Conservation (phyloP, 2,329 filamentous ascomycete species). For the Alternaria burnsii region DNA sequence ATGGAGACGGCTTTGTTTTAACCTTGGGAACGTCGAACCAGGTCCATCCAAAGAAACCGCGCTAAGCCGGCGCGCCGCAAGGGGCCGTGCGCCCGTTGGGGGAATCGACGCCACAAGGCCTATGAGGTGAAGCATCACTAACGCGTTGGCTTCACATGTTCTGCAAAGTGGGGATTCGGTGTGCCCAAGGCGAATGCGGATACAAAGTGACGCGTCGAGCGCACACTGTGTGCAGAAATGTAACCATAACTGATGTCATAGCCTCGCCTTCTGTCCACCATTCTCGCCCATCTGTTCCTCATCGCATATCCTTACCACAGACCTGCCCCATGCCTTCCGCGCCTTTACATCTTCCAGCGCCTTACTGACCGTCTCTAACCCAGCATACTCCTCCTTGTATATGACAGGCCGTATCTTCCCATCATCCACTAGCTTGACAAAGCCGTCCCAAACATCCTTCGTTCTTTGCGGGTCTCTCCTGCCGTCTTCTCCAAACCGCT, state of each 20-base stretch:
- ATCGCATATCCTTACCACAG: constrained; percentile 58
- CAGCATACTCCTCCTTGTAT: constrained; percentile 59
- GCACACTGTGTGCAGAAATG: background rate
- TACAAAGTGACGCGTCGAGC: background rate
- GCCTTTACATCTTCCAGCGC: constrained; percentile 62
- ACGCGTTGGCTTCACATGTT: background rate
- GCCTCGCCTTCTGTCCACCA: background rate
- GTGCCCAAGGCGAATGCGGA: too few relatives aligned
- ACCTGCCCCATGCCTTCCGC: constrained; percentile 65
- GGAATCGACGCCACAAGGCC: background rate
- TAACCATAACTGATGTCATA: background rate
- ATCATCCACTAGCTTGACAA: constrained; percentile 58
- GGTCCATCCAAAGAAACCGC: constrained; percentile 31
- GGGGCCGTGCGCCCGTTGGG: constrained; percentile 21
- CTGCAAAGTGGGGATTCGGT: too few relatives aligned
- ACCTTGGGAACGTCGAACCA: constrained; percentile 22
- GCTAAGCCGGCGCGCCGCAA: constrained; percentile 23
- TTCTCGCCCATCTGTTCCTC: constrained; percentile 23
- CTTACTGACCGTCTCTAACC: constrained; percentile 59
- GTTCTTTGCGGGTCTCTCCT: constrained; percentile 59
- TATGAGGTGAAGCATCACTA: background rate
- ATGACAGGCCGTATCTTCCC: constrained; percentile 62
- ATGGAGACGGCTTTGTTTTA: constrained; percentile 31
- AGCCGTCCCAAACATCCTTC: constrained; percentile 60
- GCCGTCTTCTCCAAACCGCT: constrained; percentile 66